Evolutionary conservation across 1,284 basidiomycete genomes (phyloP).

Genomic region (Trametes sp.): DNA sequence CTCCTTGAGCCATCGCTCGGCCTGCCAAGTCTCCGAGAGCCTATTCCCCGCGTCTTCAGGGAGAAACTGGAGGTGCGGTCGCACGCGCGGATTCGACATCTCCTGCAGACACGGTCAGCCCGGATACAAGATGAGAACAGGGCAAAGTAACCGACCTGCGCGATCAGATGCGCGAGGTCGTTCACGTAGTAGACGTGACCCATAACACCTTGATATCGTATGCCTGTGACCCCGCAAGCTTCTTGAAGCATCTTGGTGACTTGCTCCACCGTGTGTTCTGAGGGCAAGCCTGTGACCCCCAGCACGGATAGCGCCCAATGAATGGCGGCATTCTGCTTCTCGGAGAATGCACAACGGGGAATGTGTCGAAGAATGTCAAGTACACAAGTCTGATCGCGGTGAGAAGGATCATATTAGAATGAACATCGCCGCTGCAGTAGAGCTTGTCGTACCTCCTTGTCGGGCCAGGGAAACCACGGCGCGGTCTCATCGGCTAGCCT

Average conservation of each 20-base stretch:
- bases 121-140: neutral
- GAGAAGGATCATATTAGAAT: neutral
- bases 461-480: neutral
- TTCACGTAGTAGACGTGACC: neutral
- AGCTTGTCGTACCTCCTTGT: neutral
- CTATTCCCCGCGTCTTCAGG: slow-evolving; percentile 38
- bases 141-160: neutral
- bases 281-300: neutral
- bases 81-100: slow-evolving; percentile 39
- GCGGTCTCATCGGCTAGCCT: neutral
- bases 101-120: slow-evolving; percentile 35
- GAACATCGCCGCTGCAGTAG: too few species aligned
- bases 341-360: neutral
- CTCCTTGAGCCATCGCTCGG: slow-evolving; percentile 38
- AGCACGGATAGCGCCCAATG: neutral
- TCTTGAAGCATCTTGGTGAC: neutral
- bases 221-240: neutral
- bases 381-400: neutral
- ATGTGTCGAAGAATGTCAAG: neutral
- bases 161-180: neutral
- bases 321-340: neutral
- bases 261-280: neutral
- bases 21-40: slow-evolving; percentile 39
- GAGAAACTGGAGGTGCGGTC: slow-evolving; percentile 37
- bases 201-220: neutral